Base-by-base conservation (phyloP, 2,329 filamentous ascomycete genomes). In the Dactylonectria macrodidyma region DNA sequence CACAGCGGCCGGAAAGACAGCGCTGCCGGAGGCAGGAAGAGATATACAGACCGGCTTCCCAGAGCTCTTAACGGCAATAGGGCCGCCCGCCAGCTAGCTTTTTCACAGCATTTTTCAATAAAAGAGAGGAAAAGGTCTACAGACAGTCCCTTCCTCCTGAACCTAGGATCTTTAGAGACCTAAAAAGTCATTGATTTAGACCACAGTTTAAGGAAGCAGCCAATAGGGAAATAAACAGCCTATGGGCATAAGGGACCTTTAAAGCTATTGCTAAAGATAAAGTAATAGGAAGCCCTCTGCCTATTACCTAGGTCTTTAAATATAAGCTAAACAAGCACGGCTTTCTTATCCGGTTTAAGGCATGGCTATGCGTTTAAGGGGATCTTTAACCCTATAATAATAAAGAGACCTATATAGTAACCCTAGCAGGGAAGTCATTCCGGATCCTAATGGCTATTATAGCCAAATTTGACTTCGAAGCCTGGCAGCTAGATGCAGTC, bases 241-340 rank as follows among this genome's bases (percentile, higher is more conserved):
- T 63, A 14, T 14, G 54, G 3, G 6, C 46, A 14, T 24, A 55
- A 50, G 50, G 48, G 7, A 68, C 60, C 12, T 60, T 62, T 22
- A n/a, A 54, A 16, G 26, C 50, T 16, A 50, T 62, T 16, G 34
- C 10, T 19, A 34, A 26, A 22, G 56, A 64, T 7, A 7, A 30
- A 47, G 16, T 30, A 50, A 38, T 24, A 3, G 11, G 33, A 19
- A 58, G 41, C 30, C 11, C 34, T 11, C 36, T 68, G 12, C 62
- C 54, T 16, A 19, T 65, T 3, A 62, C 41, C 5, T 68, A 30
- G 41, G 66, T 65, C 16, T 65, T 65, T n/a, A 65, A 62, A 38
- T 65, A 68, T 41, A 68, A 67, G 26, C 46, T 55, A 26, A 47
- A 67, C 51, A 67, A 67, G 30, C 26, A 67, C 33, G 34, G 59